A percentile compares a stretch with the other conserved stretches of the same genome.
These are phyloP conservation scores for Fusarium poae DNA, from an alignment of 2,329 filamentous ascomycete genomes.

Conservation along the genomic window DNA sequence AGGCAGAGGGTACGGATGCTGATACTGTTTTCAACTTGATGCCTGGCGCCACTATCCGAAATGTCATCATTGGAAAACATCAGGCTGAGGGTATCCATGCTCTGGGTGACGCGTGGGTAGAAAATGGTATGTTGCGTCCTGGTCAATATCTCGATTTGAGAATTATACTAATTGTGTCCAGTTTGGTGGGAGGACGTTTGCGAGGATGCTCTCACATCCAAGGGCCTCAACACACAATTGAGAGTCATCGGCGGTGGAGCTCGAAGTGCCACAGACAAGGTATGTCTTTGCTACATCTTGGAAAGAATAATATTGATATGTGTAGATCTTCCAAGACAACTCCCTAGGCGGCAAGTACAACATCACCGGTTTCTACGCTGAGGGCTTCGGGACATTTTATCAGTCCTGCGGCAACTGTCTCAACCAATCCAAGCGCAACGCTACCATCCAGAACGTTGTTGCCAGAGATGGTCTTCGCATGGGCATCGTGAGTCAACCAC, in stretches of 20 bases:
- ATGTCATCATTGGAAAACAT: slow-evolving; percentile 57
- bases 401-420: slow-evolving; percentile 50
- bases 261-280: slow-evolving; percentile 50
- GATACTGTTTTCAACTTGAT: slow-evolving; percentile 58
- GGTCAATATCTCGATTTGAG: accelerated
- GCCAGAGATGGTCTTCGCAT: slow-evolving; percentile 43
- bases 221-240: slow-evolving; percentile 49
- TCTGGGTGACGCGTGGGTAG: slow-evolving; percentile 50
- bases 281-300: accelerated
- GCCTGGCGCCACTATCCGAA: slow-evolving; percentile 54
- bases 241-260: slow-evolving; percentile 50
- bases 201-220: slow-evolving; percentile 49
- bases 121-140: slow-evolving; percentile 41
- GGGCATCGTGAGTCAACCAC: slow-evolving; percentile 41
- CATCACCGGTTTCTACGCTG: slow-evolving; percentile 50
- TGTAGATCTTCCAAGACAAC: slow-evolving; percentile 50
- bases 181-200: slow-evolving; percentile 53
- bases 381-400: slow-evolving; percentile 50
- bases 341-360: slow-evolving; percentile 51
- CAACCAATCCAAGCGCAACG: slow-evolving; percentile 47
- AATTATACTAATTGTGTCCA: background rate
- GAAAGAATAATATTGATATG: accelerated
- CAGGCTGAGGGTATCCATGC: slow-evolving; percentile 53
- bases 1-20: slow-evolving; percentile 58
- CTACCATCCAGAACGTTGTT: slow-evolving; percentile 49